Evolutionary conservation across 164 flowering plant species (phyloP), one percentile per base, ranked within the genome.

Genomic region (Liriodendron chinense): DNA sequence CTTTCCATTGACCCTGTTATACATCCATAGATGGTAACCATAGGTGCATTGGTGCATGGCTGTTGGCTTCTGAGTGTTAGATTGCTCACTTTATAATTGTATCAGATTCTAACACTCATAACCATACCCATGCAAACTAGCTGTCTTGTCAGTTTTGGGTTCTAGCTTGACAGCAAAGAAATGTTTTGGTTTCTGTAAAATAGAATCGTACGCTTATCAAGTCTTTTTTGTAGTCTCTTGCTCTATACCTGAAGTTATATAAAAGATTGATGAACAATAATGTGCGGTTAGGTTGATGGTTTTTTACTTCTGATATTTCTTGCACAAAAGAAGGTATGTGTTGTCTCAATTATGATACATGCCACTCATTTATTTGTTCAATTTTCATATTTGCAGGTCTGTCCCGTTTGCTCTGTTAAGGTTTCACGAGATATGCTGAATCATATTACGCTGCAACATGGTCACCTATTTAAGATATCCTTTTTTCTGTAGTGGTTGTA

Each of bases 361-460:
- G 59, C n/a, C 43, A 74, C 69, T 72, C 10, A 22, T 23, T 22
- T 21, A 23, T 64, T 64, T 48, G 72, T 76, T 21, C 65, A 65
- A 5, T 49, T 49, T 22, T 81, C 43, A 34, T 4, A 34, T 34
- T 34, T 87, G 85, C 92, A 94, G 98, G 86, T 87, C 64, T 94
- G 98, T 79, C 92, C 98, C 64, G 79, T 94, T 80, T 94, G 98
- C 82, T 84, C 96, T 18, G 89, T 85, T 74, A 94, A 91, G 86
- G 91, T 94, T 80, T 48, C 89, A 49, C 69, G 90, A 67, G 96
- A 94, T 84, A 85, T 94, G 95, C 82, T 92, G 50, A 87, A 84
- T 84, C 98, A 94, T 81, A 89, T 94, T 43, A 92, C 89, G 1
- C 77, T 92, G 78, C 95, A 94, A 72, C 98, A 94, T 82, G 96